A percentile compares a stretch with the other conserved stretches of the same genome.
Conservation (phyloP, 805 yeast genomes). For the Kodamaea leandrae region DNA sequence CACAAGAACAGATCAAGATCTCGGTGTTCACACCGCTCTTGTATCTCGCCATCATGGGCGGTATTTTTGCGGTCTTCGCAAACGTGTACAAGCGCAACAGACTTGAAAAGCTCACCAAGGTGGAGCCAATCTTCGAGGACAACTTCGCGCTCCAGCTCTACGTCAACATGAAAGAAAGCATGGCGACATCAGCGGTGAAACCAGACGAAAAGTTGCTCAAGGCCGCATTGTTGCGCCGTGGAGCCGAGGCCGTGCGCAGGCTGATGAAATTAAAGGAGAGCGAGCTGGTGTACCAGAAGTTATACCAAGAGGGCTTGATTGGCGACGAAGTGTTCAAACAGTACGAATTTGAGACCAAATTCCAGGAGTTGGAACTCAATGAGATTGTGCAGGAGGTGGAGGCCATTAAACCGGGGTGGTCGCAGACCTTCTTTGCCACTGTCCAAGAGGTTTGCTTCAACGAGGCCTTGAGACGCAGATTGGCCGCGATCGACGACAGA, state of each 20-base stretch:
- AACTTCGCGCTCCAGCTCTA: constrained; percentile 67
- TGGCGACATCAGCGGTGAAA: constrained; percentile 38
- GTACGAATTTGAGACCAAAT: constrained; percentile 69
- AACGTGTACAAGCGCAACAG: constrained; percentile 61
- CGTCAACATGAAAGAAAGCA: constrained; percentile 49
- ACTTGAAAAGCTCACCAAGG: constrained; percentile 49
- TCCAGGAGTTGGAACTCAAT: constrained; percentile 78
- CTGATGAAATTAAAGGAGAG: constrained; percentile 78
- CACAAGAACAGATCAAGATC: constrained; percentile 29
- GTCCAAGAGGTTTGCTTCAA: constrained; percentile 91
- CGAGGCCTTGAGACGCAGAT: constrained; percentile 82
- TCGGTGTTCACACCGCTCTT: constrained; percentile 64
- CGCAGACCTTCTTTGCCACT: constrained; percentile 66
- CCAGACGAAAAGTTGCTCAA: constrained; percentile 78
- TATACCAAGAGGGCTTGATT: constrained; percentile 85
- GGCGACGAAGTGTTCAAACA: constrained; percentile 88
- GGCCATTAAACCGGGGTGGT: constrained; percentile 73
- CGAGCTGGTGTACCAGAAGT: constrained; percentile 61
- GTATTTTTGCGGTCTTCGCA: constrained; percentile 69
- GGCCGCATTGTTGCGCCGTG: constrained; percentile 53
- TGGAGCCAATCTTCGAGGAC: constrained; percentile 71
- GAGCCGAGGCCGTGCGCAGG: constrained; percentile 87
- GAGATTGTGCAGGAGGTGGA: constrained; percentile 77
- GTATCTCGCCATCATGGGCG: constrained; percentile 66
- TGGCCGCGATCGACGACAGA: constrained; percentile 44